phyloP scores from a whole-genome alignment of 2,329 filamentous ascomycete species.

The Biscogniauxia marginata region DNA sequence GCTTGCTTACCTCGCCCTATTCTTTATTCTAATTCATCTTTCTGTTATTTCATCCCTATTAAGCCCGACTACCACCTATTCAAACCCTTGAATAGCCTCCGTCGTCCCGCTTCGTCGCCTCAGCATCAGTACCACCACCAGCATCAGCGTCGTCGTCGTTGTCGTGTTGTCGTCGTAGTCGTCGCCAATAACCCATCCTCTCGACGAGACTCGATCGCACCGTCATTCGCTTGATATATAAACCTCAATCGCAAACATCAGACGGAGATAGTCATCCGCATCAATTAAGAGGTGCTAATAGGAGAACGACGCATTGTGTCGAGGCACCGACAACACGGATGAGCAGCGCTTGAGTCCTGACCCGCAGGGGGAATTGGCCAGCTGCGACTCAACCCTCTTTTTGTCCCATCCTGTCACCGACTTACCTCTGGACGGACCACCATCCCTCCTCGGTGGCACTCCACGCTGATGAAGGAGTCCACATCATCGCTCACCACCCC shows the following conservation, averaged over 20 bases:
- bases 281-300: not conserved
- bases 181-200: not conserved
- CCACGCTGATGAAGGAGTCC: conserved; percentile 17
- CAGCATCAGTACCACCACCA: not conserved
- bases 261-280: not conserved
- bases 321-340: conserved; percentile 22
- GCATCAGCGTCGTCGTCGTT: too few species aligned
- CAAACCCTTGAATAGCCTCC: not conserved
- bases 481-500: conserved; percentile 12
- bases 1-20: not conserved
- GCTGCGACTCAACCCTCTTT: conserved; percentile 7
- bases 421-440: conserved; percentile 14
- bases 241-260: not conserved
- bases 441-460: conserved; percentile 20
- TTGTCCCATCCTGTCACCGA: not conserved
- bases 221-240: not conserved
- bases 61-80: not conserved
- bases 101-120: not conserved
- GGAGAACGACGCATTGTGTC: conserved; percentile 12
- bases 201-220: not conserved
- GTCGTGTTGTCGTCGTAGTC: not conserved
- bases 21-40: not conserved
- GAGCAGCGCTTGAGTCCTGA: conserved; percentile 17
- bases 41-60: not conserved
- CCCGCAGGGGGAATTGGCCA: conserved; percentile 27